Conservation (phyloP, 257 asterid species). For the Vinca minor region DNA sequence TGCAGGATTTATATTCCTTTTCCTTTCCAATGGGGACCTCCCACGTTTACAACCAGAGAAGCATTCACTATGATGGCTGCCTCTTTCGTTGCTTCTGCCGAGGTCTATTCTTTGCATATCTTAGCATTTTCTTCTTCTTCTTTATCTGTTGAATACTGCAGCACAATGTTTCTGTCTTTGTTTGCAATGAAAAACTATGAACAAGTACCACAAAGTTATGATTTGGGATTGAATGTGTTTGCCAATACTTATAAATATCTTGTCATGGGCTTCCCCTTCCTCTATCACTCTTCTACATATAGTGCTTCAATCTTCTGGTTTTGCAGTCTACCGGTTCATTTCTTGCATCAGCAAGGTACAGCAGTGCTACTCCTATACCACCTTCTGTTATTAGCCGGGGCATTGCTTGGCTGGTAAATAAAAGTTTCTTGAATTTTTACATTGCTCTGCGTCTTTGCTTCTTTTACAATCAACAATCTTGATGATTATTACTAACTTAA, state of each 20-base stretch:
- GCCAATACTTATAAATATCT: background rate
- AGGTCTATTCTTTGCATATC: conserved; percentile 30
- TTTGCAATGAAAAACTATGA: background rate
- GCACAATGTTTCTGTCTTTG: background rate
- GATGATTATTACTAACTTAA: background rate
- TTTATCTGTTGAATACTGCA: background rate
- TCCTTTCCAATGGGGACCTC: conserved; percentile 92
- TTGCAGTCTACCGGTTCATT: conserved; percentile 67
- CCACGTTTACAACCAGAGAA: conserved; percentile 48
- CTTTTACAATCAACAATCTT: background rate
- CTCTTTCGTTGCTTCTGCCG: conserved; percentile 60
- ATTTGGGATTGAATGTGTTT: background rate
- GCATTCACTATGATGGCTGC: conserved; percentile 47
- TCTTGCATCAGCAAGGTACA: conserved; percentile 76
- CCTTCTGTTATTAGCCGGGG: conserved; percentile 82
- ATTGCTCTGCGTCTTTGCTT: background rate
- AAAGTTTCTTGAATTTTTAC: background rate
- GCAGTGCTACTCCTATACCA: conserved; percentile 83
- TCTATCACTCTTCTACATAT: too few relatives aligned
- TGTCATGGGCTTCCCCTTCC: background rate
- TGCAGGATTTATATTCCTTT: conserved; percentile 58
- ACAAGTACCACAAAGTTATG: background rate
- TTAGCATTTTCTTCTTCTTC: background rate
- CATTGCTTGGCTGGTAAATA: conserved; percentile 67
- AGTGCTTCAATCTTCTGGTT: background rate